Evolutionary conservation across 2,329 filamentous ascomycete species (phyloP).

Genomic region (Aspergillus thermomutatus): DNA sequence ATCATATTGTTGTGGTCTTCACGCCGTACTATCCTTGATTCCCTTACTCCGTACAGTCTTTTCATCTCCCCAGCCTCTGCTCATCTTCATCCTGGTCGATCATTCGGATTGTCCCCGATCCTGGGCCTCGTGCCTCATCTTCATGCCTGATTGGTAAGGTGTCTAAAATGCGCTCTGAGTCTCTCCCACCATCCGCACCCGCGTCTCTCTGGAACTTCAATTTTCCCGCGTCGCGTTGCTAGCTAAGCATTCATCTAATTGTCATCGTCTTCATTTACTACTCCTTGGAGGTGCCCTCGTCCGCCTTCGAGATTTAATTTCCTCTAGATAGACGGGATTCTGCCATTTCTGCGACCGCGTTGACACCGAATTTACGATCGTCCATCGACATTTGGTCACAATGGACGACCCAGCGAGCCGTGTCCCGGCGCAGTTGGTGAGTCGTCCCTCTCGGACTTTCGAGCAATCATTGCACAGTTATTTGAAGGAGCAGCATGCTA

Average conservation of each 20-base stretch:
- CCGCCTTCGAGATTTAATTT: background rate
- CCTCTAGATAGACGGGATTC: no score
- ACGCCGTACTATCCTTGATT: background rate
- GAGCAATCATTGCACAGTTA: background rate
- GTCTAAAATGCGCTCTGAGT: constrained; percentile 14
- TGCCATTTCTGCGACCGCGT: constrained; percentile 12
- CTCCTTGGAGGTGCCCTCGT: background rate
- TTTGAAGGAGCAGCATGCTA: background rate
- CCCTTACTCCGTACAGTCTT: background rate
- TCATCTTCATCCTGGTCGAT: background rate
- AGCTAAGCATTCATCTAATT: background rate
- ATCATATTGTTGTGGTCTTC: no score
- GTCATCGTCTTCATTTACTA: background rate
- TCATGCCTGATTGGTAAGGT: constrained; percentile 21
- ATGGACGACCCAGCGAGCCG: constrained; percentile 48
- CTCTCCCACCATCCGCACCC: constrained; percentile 11
- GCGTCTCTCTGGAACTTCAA: constrained; percentile 24
- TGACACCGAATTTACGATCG: constrained; percentile 3
- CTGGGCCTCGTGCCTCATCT: constrained; percentile 11
- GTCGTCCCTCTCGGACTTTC: constrained; percentile 16
- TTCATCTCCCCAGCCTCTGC: background rate
- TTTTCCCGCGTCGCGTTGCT: constrained; percentile 36
- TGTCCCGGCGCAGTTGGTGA: constrained; percentile 45
- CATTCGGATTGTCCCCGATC: no score
- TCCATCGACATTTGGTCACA: constrained; percentile 22